These are phyloP conservation scores for Fusarium tuaranense DNA, from an alignment of 2,329 filamentous ascomycete species.

Conservation along the genomic window DNA sequence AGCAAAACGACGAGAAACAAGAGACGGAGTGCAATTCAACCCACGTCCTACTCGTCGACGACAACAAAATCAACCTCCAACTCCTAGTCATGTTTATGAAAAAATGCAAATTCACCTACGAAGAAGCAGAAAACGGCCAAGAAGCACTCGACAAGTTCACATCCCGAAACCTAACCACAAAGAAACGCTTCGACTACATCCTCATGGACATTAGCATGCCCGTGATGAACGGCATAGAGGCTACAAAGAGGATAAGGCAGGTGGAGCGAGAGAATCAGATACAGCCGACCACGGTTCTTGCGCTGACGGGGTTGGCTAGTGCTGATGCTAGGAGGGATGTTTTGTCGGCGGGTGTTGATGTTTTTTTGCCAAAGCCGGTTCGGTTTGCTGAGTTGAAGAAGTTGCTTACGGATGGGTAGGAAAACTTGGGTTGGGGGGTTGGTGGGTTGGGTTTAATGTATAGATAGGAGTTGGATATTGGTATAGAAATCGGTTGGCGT, in stretches of 20 bases:
- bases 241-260: slow-evolving; percentile 61
- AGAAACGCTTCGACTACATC: slow-evolving; percentile 48
- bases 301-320: slow-evolving; percentile 64
- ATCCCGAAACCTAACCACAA: slow-evolving; percentile 28
- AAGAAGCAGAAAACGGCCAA: slow-evolving; percentile 59
- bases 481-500: background rate
- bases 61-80: slow-evolving; percentile 57
- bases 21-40: slow-evolving; percentile 4
- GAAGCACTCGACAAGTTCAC: slow-evolving; percentile 60
- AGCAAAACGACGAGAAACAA: background rate
- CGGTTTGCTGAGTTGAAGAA: slow-evolving; percentile 56
- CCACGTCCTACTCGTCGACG: slow-evolving; percentile 54
- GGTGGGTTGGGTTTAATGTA: background rate
- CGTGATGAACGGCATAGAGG: slow-evolving; percentile 63
- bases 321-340: slow-evolving; percentile 62
- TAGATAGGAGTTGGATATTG: background rate
- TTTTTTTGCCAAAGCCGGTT: slow-evolving; percentile 65
- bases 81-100: slow-evolving; percentile 56
- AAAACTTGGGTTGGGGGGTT: background rate
- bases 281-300: slow-evolving; percentile 60
- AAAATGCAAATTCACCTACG: slow-evolving; percentile 55
- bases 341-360: slow-evolving; percentile 60
- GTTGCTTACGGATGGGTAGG: slow-evolving; percentile 23
- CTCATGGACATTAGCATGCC: slow-evolving; percentile 68
- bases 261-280: slow-evolving; percentile 58